These are phyloP conservation scores for Whalleya microplaca DNA, from an alignment of 2,329 filamentous ascomycete genomes.

Conservation along the genomic window DNA sequence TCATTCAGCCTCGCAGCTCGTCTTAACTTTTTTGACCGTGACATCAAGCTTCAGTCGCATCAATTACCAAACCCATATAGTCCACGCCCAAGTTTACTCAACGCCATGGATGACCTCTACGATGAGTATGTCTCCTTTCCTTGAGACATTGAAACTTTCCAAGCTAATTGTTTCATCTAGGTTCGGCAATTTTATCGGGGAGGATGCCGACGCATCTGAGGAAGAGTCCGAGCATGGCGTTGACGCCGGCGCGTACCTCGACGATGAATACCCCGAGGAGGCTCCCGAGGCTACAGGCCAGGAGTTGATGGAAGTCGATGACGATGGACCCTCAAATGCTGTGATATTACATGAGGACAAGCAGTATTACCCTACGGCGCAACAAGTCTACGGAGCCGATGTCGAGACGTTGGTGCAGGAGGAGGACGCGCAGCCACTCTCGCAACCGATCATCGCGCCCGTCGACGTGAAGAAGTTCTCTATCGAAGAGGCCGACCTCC, in stretches of 20 bases:
- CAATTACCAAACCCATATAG: slow-evolving; percentile 19
- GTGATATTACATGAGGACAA: slow-evolving; percentile 99
- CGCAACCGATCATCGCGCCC: slow-evolving; percentile 91
- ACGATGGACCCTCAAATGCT: slow-evolving; percentile 89
- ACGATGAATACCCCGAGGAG: slow-evolving; percentile 74
- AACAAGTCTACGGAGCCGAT: slow-evolving; percentile 91
- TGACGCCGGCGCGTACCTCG: slow-evolving; percentile 77
- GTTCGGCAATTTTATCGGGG: slow-evolving; percentile 98
- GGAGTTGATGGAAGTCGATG: slow-evolving; percentile 92
- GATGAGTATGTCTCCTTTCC: slow-evolving; percentile 70
- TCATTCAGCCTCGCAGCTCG: slow-evolving; percentile 23
- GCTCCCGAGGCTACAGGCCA: slow-evolving; percentile 69
- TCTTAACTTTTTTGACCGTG: slow-evolving; percentile 20
- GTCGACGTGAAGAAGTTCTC: slow-evolving; percentile 96
- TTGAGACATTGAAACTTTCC: background rate
- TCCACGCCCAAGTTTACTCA: slow-evolving; percentile 28
- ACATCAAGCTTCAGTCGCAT: slow-evolving; percentile 21
- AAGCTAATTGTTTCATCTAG: slow-evolving; percentile 48
- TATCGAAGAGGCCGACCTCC: slow-evolving; percentile 88
- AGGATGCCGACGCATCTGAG: slow-evolving; percentile 82
- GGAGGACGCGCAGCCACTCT: slow-evolving; percentile 91
- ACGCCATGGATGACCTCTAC: slow-evolving; percentile 88
- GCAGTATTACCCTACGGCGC: slow-evolving; percentile 98
- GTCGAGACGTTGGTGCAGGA: slow-evolving; percentile 97
- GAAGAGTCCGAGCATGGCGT: slow-evolving; percentile 80